Base-by-base conservation (phyloP, 2,329 filamentous ascomycete species). In the Gaeumannomyces sp. region DNA sequence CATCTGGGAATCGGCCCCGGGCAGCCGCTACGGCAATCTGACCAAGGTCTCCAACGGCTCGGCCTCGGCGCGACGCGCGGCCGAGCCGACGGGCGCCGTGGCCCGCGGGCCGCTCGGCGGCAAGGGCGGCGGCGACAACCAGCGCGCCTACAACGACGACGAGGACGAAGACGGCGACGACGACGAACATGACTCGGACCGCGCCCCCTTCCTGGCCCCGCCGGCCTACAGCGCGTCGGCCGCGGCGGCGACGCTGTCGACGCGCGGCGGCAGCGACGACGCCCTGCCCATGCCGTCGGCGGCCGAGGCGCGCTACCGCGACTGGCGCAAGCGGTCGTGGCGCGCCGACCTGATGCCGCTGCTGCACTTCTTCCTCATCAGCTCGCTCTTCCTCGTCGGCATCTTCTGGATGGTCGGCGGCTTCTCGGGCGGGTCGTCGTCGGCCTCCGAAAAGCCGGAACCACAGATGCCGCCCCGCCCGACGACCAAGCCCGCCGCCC, bases 291-390 rank as follows among this genome's bases (percentile, higher is more conserved):
- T 53, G 45, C 45, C 45, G 45, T 53, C 45, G 38, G 35, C 35
- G n/a, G 45, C 60, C 33, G 45, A 38, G 60, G 38, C 60, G 2
- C 60, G 50, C 5, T 50, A 62, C 38, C 60, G 35, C 13, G 60
- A 62, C 33, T 45, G 27, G 25, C 33, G 38, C 35, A 38, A 22
- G 60, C 60, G 75, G 38, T 81, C 83, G 7, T 82, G 83, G 79
- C 78, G 84, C 35, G 77, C 79, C 45, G 80, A 83, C 66, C 75
- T 83, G 74, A 79, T 78, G 75, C 81, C 81, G n/a, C 75, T 87
- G 68, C 76, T 87, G 70, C 85, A 85, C 70, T 87, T 86, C 73
- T 83, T 82, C 64, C 72, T 86, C 66, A 72, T 87, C 50, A 76
- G 85, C 64, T 75, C 83, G 4, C 69, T 85, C 22, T 81, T 79